Conservation (phyloP, 371 early-diverging fungal genomes). For the Actinomucor elegans region DNA sequence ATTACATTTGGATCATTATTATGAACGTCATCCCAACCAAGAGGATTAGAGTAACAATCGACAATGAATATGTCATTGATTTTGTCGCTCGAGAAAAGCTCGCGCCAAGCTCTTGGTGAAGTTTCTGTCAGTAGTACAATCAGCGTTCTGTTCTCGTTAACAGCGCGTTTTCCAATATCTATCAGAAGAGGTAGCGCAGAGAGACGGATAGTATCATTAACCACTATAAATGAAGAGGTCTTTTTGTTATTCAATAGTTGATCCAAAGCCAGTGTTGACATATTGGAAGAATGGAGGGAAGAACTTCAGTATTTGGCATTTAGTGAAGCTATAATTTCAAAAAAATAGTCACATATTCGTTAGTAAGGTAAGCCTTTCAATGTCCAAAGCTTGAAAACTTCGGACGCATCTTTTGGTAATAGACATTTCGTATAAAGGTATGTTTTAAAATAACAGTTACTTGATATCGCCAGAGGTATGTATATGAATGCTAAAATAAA, state of each 20-base stretch:
- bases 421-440: too few relatives aligned
- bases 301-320: not conserved
- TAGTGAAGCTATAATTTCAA: too few relatives aligned
- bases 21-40: constrained; percentile 28
- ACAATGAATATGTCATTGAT: constrained; percentile 18
- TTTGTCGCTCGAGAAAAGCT: not conserved
- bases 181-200: constrained; percentile 27
- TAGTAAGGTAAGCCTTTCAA: too few relatives aligned
- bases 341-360: too few relatives aligned
- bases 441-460: too few relatives aligned
- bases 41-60: constrained; percentile 40
- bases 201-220: constrained; percentile 33
- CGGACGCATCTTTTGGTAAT: too few relatives aligned
- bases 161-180: constrained; percentile 27
- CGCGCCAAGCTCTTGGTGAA: constrained; percentile 31
- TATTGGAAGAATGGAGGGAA: not conserved
- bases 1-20: not conserved
- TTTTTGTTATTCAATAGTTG: constrained; percentile 40
- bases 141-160: constrained; percentile 21
- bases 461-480: too few relatives aligned
- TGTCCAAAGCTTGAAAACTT: too few relatives aligned
- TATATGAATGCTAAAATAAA: too few relatives aligned
- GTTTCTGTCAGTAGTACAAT: constrained; percentile 40
- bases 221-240: constrained; percentile 27
- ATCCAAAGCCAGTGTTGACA: constrained; percentile 31